Evolutionary conservation across 305 asterid genomes (phyloP).

Genomic region (Andrographis paniculata): DNA sequence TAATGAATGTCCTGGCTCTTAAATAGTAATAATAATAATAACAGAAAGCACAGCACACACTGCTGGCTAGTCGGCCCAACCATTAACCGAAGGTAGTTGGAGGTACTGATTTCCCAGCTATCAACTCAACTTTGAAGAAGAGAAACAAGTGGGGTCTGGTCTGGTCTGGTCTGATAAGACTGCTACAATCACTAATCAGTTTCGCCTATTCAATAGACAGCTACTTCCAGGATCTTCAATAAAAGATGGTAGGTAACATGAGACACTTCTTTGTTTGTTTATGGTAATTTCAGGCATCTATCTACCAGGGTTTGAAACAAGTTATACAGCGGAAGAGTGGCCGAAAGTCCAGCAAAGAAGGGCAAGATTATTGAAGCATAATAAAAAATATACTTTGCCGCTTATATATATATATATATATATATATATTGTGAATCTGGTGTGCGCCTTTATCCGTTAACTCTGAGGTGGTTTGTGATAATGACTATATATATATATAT

Average conservation of each 20-base stretch:
- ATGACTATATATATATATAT: too few relatives aligned
- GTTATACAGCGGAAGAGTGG: conserved; percentile 46
- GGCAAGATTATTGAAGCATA: neutral
- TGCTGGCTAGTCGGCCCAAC: conserved; percentile 20
- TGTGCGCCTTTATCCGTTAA: too few relatives aligned
- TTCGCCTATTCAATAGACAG: too few relatives aligned
- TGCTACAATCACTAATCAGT: neutral
- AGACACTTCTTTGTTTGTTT: neutral
- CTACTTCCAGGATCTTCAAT: too few relatives aligned
- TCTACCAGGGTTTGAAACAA: conserved; percentile 50
- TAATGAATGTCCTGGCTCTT: neutral
- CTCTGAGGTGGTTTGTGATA: too few relatives aligned
- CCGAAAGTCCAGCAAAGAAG: conserved; percentile 27
- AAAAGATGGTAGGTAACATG: too few relatives aligned
- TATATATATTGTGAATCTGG: too few relatives aligned
- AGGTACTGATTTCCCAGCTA: conserved; percentile 8
- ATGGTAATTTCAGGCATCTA: conserved; percentile 32
- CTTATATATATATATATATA: too few relatives aligned
- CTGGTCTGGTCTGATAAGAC: neutral
- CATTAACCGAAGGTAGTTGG: conserved; percentile 15
- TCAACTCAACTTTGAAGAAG: neutral
- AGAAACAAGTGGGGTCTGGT: neutral
- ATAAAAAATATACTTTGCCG: too few relatives aligned
- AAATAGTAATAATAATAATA: conserved; percentile 9
- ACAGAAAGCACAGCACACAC: conserved; percentile 12